Base-by-base conservation (phyloP, 176 grass and related monocot species). In the Alloteropsis semialata region DNA sequence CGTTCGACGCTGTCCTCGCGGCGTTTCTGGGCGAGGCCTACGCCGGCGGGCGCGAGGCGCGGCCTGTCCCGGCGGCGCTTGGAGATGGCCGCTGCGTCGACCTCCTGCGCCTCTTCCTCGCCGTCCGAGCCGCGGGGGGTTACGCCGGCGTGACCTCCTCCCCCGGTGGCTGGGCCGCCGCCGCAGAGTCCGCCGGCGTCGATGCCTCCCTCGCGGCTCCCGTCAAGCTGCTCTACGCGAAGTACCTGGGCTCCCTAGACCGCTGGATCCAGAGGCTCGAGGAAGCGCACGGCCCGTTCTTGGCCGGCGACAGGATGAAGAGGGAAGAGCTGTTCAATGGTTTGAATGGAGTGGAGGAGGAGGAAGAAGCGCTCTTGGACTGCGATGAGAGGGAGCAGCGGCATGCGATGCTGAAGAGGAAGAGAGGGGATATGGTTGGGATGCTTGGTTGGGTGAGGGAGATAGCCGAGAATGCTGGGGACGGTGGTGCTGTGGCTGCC, bases 191-290 rank as follows among this genome's bases (percentile, higher is more conserved):
- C 29, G 32, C 66, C 39, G 69, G 83, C 50, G 65, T 89, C 28
- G 83, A 86, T 2, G 56, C 60, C 13, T 25, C 24, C 53, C 43
- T 84, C 37, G 84, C 80, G 13, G 48, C 86, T 17, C 73, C 84
- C 2, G 24, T 94, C 33, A 94, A 89, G 84, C 53, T 91, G 15
- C 43, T 94, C 27, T 94, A 84, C 61, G 46, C 62, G 49, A 94
- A 89, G 86, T 91, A 94, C 66, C 81, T 94, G 17, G 76, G 74
- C 11, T 81, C 81, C 50, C 43, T 94, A 5, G 92, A 91, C 39
- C 76, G 72, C 49, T 87, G 92, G 86, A 83, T 87, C 72, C 86
- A 74, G 84, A 41, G 43, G 63, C 57, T 84, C 14, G 50, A 66
- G 17, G 84, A 86, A 30, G 76, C 30, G 16, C 78, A 86, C 39